Evolutionary conservation across 1,139 yeast species (phyloP).

Genomic region (Zygoascus sp.): DNA sequence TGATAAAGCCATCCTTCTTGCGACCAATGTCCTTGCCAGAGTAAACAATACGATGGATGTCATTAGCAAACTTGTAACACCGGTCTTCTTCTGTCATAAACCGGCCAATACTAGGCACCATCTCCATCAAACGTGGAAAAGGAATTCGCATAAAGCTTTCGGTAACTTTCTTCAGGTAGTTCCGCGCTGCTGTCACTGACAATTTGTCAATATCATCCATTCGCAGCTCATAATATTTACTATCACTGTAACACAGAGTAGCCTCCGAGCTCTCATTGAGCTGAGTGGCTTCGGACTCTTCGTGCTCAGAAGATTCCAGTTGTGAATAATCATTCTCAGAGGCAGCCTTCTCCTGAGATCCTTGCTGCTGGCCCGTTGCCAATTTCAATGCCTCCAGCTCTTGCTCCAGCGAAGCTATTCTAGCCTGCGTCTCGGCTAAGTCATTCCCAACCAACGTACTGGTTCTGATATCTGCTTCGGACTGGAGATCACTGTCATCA

Average conservation of each 20-base stretch:
- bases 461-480: background rate
- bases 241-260: conserved; percentile 2
- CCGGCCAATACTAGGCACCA: conserved; percentile 30
- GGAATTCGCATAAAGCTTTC: conserved; percentile 32
- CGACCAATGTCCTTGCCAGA: conserved; percentile 15
- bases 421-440: conserved; percentile 1
- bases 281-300: too few relatives aligned
- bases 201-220: conserved; percentile 29
- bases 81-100: conserved; percentile 30
- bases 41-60: conserved; percentile 27
- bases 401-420: background rate
- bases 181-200: conserved; percentile 29
- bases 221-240: conserved; percentile 23
- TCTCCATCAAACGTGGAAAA: conserved; percentile 28
- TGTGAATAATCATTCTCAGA: too few relatives aligned
- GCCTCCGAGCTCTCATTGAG: background rate
- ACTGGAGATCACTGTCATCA: background rate
- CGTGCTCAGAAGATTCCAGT: too few relatives aligned
- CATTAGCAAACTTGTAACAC: conserved; percentile 31
- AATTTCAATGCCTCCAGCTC: background rate
- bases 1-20: background rate
- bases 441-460: background rate
- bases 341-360: background rate
- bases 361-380: background rate
- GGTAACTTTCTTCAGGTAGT: conserved; percentile 32